Conservation (phyloP, 768 basidiomycete genomes). For the Suillus lakei region DNA sequence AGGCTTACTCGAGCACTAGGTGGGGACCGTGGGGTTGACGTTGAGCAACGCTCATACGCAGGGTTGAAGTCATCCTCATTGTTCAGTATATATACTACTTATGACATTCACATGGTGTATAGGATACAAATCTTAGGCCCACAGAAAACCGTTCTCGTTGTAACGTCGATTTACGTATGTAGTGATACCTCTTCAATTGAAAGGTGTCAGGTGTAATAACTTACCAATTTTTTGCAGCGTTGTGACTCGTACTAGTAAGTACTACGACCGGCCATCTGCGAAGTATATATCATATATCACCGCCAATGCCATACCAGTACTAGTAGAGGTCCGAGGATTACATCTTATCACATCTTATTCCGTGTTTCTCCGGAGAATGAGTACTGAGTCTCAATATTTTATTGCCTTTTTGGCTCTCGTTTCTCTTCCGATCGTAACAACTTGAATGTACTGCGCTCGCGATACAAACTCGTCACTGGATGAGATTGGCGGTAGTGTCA, state of each 20-base stretch:
- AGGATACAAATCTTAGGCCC: not conserved
- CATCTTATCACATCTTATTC: conserved; percentile 35
- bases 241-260: not conserved
- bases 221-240: not conserved
- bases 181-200: not conserved
- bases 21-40: no score
- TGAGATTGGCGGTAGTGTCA: conserved; percentile 55
- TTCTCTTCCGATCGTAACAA: conserved; percentile 20
- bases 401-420: conserved; percentile 16
- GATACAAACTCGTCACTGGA: conserved; percentile 56
- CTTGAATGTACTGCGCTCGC: conserved; percentile 17
- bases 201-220: not conserved
- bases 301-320: not conserved
- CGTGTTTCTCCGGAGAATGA: not conserved
- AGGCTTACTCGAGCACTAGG: not conserved
- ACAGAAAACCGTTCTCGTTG: not conserved
- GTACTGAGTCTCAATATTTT: no score
- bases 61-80: not conserved
- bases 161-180: not conserved
- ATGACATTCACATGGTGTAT: not conserved
- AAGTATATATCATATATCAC: no score
- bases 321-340: no score
- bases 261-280: not conserved
- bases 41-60: not conserved
- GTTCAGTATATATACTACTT: not conserved